Conservation (phyloP, 2,329 filamentous ascomycete species). For the Sordariomycetes sp. region DNA sequence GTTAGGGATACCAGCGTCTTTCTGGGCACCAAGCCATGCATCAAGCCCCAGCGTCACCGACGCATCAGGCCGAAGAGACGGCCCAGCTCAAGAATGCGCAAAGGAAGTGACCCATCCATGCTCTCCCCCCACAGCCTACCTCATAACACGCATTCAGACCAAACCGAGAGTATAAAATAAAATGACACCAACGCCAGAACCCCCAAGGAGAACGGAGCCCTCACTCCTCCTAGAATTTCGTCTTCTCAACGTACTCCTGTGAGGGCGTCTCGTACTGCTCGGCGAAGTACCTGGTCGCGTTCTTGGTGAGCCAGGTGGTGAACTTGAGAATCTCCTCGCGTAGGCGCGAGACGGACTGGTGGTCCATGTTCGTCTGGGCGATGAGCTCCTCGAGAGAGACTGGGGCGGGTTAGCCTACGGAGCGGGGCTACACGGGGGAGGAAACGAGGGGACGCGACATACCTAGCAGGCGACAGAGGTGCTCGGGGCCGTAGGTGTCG, state of each 20-base stretch:
- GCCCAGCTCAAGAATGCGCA: too few relatives aligned
- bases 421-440: background rate
- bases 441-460: constrained; percentile 19
- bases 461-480: constrained; percentile 84
- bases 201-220: background rate
- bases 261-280: constrained; percentile 64
- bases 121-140: too few relatives aligned
- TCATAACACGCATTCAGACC: too few relatives aligned
- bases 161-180: background rate
- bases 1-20: too few relatives aligned
- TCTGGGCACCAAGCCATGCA: too few relatives aligned
- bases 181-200: background rate
- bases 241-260: constrained; percentile 55
- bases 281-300: constrained; percentile 68
- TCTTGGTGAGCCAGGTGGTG: constrained; percentile 71
- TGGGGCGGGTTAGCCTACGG: background rate
- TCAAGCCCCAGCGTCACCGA: too few relatives aligned
- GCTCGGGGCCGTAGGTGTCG: constrained; percentile 88
- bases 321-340: constrained; percentile 84
- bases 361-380: constrained; percentile 96
- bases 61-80: too few relatives aligned
- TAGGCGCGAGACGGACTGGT: constrained; percentile 77
- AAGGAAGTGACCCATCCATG: too few relatives aligned
- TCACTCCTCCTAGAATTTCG: background rate
- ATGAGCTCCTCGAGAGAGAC: constrained; percentile 77